Base-by-base conservation (phyloP, 116 monocot genomes). In the Thalassia testudinum region DNA sequence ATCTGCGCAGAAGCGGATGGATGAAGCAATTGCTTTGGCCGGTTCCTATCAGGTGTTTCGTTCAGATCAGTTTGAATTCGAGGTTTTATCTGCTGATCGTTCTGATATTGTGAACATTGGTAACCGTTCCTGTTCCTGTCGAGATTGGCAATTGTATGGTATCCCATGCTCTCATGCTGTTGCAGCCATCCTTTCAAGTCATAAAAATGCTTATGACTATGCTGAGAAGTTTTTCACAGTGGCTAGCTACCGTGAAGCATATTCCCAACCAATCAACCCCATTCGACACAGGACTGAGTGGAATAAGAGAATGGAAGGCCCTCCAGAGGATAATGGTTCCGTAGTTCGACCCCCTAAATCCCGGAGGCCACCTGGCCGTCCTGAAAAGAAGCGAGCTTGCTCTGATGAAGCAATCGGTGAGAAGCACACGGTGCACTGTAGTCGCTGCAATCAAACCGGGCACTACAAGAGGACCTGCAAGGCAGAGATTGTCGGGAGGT, bases 401-500 rank as follows among this genome's bases (percentile, higher is more conserved):
- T 13, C 37, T 8, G 71, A 74, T 40, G 76, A 76, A 25, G 21
- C 54, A 7, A 59, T 37, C 15, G 47, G 70, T 1, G 77, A 63
- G 50, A 85, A 74, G 43, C 85, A 77, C 51, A 74, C 68, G 0
- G 85, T 80, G 42, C 85, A 76, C 47, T 85, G 85, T n/a, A 85
- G 85, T 25, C 62, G 74, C 1, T 85, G 85, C 74, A 80, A 80
- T 34, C 85, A 80, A 57, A 77, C 80, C 5, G 79, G 85, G 22
- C 85, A 85, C 27, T 85, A 80, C 61, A 85, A 85, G 68, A 76
- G 80, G 55, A 85, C 85, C 34, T 85, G 80, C 68, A 85, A 80
- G 48, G 73, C 62, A 8, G 76, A 65, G 24, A 47, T 53, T 51
- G 27, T 67, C 30, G 4, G 17, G 21, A 60, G 60, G 21, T 21